Percentiles rank a stretch among this genome's conserved stretches.
Evolutionary conservation across 139 green algal genomes (phyloP).

Genomic region (Chlorella vulgaris): DNA sequence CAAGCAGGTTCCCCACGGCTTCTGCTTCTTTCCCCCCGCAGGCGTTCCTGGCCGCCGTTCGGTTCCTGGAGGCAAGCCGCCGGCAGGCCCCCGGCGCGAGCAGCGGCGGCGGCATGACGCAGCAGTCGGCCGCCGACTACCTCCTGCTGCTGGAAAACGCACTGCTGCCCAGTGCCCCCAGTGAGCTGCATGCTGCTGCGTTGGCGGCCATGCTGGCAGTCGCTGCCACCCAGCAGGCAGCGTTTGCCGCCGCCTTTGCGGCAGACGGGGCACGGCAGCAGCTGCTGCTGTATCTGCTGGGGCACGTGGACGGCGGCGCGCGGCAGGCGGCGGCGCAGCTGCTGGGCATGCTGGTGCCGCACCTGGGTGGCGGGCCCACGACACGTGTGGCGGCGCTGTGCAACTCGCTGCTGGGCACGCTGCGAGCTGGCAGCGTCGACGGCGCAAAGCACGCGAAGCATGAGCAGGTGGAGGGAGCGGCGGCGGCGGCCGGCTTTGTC

Average conservation of each 20-base stretch:
- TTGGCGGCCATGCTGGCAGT: slow-evolving; percentile 54
- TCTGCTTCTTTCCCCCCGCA: background rate
- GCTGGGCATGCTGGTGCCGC: slow-evolving; percentile 50
- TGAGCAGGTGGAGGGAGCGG: slow-evolving; percentile 53
- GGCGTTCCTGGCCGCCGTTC: slow-evolving; percentile 52
- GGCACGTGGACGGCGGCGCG: slow-evolving; percentile 57
- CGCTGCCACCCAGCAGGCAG: background rate
- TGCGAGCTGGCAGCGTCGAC: slow-evolving; percentile 12
- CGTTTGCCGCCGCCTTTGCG: slow-evolving; percentile 33
- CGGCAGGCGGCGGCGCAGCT: slow-evolving; percentile 64
- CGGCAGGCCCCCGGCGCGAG: background rate
- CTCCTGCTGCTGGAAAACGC: slow-evolving; percentile 63
- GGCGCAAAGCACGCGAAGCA: slow-evolving; percentile 16
- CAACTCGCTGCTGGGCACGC: slow-evolving; percentile 44
- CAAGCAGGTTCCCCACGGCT: background rate
- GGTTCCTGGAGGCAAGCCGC: slow-evolving; percentile 51
- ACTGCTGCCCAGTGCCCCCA: slow-evolving; percentile 42
- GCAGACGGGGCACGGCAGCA: slow-evolving; percentile 25
- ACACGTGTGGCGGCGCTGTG: slow-evolving; percentile 8
- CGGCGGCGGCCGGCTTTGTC: slow-evolving; percentile 59
- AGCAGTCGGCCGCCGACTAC: background rate
- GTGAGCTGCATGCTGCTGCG: slow-evolving; percentile 56
- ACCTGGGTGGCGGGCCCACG: slow-evolving; percentile 9
- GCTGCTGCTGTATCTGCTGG: slow-evolving; percentile 63
- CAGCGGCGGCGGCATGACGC: background rate